A percentile compares a stretch with the other conserved stretches of the same genome.
Conservation (phyloP, 306 rosid genomes). For the Sicyos edulis region DNA sequence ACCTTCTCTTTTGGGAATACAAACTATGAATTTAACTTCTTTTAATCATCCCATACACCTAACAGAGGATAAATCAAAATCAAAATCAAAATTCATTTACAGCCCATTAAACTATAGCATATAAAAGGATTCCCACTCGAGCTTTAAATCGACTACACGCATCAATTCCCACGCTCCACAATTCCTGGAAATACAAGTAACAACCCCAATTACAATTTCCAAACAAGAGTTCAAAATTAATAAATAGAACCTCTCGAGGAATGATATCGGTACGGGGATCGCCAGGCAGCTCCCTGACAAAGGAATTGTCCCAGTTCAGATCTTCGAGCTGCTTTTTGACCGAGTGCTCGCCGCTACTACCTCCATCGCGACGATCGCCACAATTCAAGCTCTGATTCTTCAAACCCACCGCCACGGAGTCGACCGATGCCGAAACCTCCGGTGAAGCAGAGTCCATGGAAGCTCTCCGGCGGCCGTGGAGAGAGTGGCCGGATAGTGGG, state of each 20-base stretch:
- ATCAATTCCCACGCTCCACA: neutral
- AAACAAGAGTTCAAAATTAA: neutral
- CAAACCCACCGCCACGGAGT: slow-evolving; percentile 55
- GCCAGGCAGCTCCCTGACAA: slow-evolving; percentile 57
- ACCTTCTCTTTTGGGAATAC: neutral
- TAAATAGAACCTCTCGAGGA: slow-evolving; percentile 61
- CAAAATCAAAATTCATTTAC: neutral
- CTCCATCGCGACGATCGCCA: slow-evolving; percentile 16
- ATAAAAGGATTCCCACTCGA: neutral
- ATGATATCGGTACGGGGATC: slow-evolving; percentile 67
- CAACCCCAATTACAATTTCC: neutral
- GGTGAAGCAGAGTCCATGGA: slow-evolving; percentile 56
- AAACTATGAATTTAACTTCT: neutral
- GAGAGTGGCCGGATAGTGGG: slow-evolving; percentile 30
- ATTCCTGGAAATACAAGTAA: slow-evolving; percentile 14
- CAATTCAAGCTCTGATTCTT: slow-evolving; percentile 48
- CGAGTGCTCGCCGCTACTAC: slow-evolving; percentile 6
- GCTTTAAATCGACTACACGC: slow-evolving; percentile 2
- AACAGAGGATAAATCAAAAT: neutral
- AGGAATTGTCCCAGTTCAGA: slow-evolving; percentile 89
- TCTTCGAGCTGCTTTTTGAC: slow-evolving; percentile 47
- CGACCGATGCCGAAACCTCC: slow-evolving; percentile 44
- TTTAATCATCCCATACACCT: neutral
- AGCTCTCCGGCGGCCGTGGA: slow-evolving; percentile 17
- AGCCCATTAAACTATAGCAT: neutral